These are phyloP conservation scores for Stygiomarasmius scandens DNA, from an alignment of 1,284 basidiomycete genomes.

Conservation along the genomic window DNA sequence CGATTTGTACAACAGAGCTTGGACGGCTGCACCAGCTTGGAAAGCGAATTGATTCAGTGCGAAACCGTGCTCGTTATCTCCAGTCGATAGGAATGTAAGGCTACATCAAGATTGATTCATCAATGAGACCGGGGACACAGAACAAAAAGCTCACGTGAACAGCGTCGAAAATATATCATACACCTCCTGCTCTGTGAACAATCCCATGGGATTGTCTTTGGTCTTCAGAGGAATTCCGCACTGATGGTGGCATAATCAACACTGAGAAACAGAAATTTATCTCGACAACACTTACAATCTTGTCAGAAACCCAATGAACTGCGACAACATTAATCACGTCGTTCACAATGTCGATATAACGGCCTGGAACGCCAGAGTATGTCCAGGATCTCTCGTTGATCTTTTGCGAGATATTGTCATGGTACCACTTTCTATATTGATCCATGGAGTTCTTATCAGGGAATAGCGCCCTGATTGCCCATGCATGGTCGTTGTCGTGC, in stretches of 20 bases:
- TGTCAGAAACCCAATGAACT: constrained; percentile 53
- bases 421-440: constrained; percentile 33
- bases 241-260: constrained; percentile 31
- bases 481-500: constrained; percentile 25
- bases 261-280: no score
- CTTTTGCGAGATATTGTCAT: constrained; percentile 23
- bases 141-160: constrained; percentile 28
- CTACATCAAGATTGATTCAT: not conserved
- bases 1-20: constrained; percentile 34
- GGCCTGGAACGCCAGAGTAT: constrained; percentile 37
- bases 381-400: constrained; percentile 35
- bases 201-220: constrained; percentile 49
- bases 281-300: no score
- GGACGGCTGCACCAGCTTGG: constrained; percentile 35
- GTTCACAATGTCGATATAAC: constrained; percentile 60
- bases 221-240: constrained; percentile 66
- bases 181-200: constrained; percentile 56
- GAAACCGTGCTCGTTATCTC: constrained; percentile 36
- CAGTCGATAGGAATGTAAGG: constrained; percentile 38
- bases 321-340: constrained; percentile 61
- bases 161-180: constrained; percentile 51
- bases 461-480: constrained; percentile 37
- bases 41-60: constrained; percentile 30
- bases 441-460: constrained; percentile 34
- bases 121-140: not conserved